phyloP scores from a whole-genome alignment of 345 rosid species.

The Kandelia obovata region DNA sequence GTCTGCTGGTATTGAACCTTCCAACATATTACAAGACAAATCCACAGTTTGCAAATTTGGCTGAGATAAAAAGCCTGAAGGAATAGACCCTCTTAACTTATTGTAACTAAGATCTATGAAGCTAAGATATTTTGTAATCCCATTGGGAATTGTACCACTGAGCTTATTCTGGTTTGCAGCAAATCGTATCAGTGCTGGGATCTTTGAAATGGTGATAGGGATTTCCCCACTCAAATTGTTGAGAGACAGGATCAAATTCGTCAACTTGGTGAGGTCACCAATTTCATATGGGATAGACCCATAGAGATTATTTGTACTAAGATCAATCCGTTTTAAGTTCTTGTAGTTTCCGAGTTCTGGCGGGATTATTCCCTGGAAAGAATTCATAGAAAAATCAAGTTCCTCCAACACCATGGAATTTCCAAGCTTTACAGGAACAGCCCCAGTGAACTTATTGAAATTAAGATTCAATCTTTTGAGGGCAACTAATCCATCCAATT shows the following conservation, averaged over 20 bases:
- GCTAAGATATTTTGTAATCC: conserved; percentile 42
- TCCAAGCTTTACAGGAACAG: conserved; percentile 43
- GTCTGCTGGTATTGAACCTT: conserved; percentile 44
- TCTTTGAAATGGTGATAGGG: conserved; percentile 40
- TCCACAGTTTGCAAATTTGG: conserved; percentile 39
- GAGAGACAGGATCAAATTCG: conserved; percentile 44
- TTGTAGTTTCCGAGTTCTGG: conserved; percentile 28
- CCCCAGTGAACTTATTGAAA: conserved; percentile 33
- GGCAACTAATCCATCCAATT: conserved; percentile 46
- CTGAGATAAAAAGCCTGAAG: conserved; percentile 40
- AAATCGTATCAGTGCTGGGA: conserved; percentile 47
- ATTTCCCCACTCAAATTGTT: conserved; percentile 45
- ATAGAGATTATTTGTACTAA: conserved; percentile 39
- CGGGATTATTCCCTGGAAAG: conserved; percentile 44
- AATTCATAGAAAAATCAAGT: conserved; percentile 46
- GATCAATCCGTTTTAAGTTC: conserved; percentile 47
- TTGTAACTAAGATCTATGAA: conserved; percentile 61
- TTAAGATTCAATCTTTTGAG: conserved; percentile 49
- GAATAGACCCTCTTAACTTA: conserved; percentile 42
- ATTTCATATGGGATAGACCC: conserved; percentile 52
- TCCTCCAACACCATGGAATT: conserved; percentile 35
- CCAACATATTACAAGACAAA: conserved; percentile 49
- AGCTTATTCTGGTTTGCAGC: conserved; percentile 56
- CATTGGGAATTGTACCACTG: conserved; percentile 43
- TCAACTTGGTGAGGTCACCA: conserved; percentile 47